Percentiles rank a stretch among this genome's conserved stretches.
phyloP scores from a whole-genome alignment of 441 rosid species.

The Aquilaria agallochum region DNA sequence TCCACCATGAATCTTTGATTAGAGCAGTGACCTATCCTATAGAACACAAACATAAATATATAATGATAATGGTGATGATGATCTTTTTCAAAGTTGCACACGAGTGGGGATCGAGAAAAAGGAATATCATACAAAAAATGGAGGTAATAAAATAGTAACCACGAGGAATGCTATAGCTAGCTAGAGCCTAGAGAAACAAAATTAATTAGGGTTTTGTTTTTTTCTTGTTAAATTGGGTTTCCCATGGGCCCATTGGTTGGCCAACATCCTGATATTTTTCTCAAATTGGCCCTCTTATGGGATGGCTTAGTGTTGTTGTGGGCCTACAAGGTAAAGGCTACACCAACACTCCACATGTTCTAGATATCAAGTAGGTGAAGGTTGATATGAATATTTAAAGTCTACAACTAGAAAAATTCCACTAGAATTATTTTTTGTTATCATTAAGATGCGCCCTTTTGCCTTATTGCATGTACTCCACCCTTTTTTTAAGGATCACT shows the following conservation, averaged over 20 bases:
- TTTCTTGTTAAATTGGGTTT: too few relatives aligned
- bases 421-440: not conserved
- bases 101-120: constrained; percentile 9
- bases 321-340: constrained; percentile 36
- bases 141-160: not conserved
- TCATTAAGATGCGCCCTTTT: too few relatives aligned
- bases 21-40: too few relatives aligned
- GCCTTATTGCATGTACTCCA: not conserved
- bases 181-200: too few relatives aligned
- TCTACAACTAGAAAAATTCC: constrained; percentile 5
- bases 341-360: constrained; percentile 38
- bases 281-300: constrained; percentile 1
- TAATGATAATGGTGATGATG: constrained; percentile 4
- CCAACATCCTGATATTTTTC: constrained; percentile 9
- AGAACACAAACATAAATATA: not conserved
- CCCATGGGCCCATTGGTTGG: constrained; percentile 12
- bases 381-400: constrained; percentile 13
- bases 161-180: not conserved
- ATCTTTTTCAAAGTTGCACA: constrained; percentile 15
- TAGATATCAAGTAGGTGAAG: constrained; percentile 23
- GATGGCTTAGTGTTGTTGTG: constrained; percentile 24
- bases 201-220: not conserved
- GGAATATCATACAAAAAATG: not conserved
- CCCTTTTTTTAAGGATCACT: not conserved
- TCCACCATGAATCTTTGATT: not conserved